These are phyloP conservation scores for Stephanodiscus triporus DNA, from an alignment of 108 stramenopile species.

Conservation along the genomic window DNA sequence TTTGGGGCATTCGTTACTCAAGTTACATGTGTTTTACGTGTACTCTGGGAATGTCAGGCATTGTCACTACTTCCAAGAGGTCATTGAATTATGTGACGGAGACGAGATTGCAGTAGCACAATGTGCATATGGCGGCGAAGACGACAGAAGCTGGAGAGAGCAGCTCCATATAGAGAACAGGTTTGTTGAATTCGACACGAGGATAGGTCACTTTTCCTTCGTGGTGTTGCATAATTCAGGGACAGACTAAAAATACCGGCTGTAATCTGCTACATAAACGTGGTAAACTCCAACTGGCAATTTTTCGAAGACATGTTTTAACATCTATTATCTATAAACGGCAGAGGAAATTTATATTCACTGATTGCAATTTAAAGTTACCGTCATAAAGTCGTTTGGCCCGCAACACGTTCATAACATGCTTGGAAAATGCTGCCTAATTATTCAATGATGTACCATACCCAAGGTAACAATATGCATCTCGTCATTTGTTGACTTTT, in stretches of 20 bases:
- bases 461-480: neutral
- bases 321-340: neutral
- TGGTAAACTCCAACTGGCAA: too few relatives aligned
- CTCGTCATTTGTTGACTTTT: neutral
- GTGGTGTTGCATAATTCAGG: conserved; percentile 27
- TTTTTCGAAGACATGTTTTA: too few relatives aligned
- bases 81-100: conserved; percentile 33
- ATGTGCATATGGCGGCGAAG: conserved; percentile 41
- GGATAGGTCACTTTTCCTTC: conserved; percentile 47
- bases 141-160: conserved; percentile 40
- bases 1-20: neutral
- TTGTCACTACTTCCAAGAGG: conserved; percentile 55
- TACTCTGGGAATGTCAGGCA: conserved; percentile 17
- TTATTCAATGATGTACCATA: neutral
- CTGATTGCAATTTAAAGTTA: neutral
- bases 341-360: neutral
- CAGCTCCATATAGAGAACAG: conserved; percentile 34
- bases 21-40: neutral
- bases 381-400: neutral
- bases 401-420: neutral
- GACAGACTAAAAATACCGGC: neutral
- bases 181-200: conserved; percentile 39
- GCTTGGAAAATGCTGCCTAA: neutral
- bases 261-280: neutral
- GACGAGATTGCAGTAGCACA: conserved; percentile 46